Evolutionary conservation across 495 filamentous ascomycete species (phyloP).

Genomic region (Cercophora scortea): DNA sequence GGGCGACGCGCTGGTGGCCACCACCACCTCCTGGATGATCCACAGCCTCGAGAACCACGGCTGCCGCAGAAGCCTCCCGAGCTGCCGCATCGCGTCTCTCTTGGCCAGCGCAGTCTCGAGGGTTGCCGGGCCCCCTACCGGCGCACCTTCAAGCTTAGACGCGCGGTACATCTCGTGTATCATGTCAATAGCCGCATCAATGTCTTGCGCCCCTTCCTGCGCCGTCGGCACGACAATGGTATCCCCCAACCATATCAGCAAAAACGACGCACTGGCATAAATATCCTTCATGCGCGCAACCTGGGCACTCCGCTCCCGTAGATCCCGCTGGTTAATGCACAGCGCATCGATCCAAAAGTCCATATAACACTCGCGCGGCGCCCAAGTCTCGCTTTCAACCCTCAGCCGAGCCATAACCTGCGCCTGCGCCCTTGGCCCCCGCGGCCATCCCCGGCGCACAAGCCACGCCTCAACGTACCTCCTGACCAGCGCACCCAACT

Average conservation of each 20-base stretch:
- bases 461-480: no score
- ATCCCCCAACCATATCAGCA: not conserved
- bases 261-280: not conserved
- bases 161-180: not conserved
- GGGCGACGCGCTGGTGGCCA: not conserved
- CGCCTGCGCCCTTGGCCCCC: not conserved
- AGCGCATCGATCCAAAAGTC: not conserved
- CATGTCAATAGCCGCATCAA: not conserved
- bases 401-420: not conserved
- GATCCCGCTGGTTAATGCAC: not conserved
- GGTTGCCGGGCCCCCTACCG: not conserved
- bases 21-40: not conserved
- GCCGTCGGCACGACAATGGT: not conserved
- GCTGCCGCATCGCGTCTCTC: not conserved
- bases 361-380: not conserved
- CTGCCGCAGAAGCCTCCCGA: not conserved
- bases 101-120: not conserved
- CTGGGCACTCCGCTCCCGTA: not conserved
- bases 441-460: no score
- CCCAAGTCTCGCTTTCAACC: not conserved
- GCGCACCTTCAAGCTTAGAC: no score
- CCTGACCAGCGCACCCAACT: no score
- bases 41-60: not conserved
- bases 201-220: not conserved
- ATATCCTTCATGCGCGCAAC: not conserved